Conservation (phyloP, 2,329 filamentous ascomycete genomes). For the Seiridium cupressi region DNA sequence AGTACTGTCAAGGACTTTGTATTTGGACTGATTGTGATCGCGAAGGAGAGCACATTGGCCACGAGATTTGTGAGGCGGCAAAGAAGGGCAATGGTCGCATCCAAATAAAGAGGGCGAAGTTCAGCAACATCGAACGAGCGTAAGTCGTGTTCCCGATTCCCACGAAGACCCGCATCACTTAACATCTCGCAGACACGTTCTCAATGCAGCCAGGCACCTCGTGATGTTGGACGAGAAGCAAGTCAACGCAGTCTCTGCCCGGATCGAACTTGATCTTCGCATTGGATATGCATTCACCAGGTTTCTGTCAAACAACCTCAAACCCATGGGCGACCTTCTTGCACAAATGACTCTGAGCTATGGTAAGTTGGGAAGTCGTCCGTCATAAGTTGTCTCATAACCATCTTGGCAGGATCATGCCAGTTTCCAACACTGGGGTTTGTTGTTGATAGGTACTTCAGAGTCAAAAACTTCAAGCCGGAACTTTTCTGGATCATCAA, state of each 20-base stretch:
- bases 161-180: not conserved
- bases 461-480: slow-evolving; percentile 89
- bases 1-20: slow-evolving; percentile 70
- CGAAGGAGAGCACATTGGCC: slow-evolving; percentile 94
- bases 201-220: slow-evolving; percentile 77
- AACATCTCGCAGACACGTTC: slow-evolving; percentile 64
- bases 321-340: slow-evolving; percentile 66
- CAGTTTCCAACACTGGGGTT: slow-evolving; percentile 97
- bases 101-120: slow-evolving; percentile 80
- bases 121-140: slow-evolving; percentile 95
- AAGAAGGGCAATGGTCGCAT: slow-evolving; percentile 70
- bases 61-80: slow-evolving; percentile 84
- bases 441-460: slow-evolving; percentile 93
- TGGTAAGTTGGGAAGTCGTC: slow-evolving; percentile 47
- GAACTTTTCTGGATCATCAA: slow-evolving; percentile 94
- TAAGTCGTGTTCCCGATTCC: slow-evolving; percentile 37
- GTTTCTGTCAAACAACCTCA: slow-evolving; percentile 78
- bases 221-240: slow-evolving; percentile 80
- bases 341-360: slow-evolving; percentile 73
- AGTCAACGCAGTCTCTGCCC: slow-evolving; percentile 80
- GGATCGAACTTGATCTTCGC: slow-evolving; percentile 89
- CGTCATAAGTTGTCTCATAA: slow-evolving; percentile 8
- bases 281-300: slow-evolving; percentile 93
- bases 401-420: slow-evolving; percentile 65
- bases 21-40: slow-evolving; percentile 99